These are phyloP conservation scores for Apophysomyces variabilis DNA, from an alignment of 371 early-diverging fungal genomes.

Conservation along the genomic window DNA sequence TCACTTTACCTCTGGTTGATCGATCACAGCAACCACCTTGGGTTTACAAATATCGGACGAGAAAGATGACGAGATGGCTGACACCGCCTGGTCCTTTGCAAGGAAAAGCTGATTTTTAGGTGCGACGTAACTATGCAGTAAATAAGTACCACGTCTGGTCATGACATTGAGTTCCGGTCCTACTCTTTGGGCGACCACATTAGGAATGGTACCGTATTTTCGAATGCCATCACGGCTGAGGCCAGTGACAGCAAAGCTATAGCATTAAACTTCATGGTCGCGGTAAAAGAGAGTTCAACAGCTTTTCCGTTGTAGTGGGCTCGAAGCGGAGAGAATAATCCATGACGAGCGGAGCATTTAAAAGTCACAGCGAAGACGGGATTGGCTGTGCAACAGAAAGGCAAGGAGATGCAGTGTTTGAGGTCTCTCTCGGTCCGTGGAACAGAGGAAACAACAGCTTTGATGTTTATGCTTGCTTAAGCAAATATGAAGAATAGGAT, in stretches of 20 bases:
- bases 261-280: slow-evolving; percentile 27
- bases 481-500: too few species aligned
- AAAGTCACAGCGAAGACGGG: too few species aligned
- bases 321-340: not conserved
- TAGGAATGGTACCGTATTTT: slow-evolving; percentile 24
- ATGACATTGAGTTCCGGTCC: not conserved
- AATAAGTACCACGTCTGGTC: not conserved
- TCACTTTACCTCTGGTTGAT: slow-evolving; percentile 50
- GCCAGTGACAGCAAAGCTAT: slow-evolving; percentile 24
- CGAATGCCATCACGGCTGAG: slow-evolving; percentile 29
- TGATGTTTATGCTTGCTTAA: too few species aligned
- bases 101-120: slow-evolving; percentile 39
- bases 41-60: slow-evolving; percentile 43
- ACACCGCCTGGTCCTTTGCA: slow-evolving; percentile 32
- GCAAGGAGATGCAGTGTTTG: too few species aligned
- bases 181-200: slow-evolving; percentile 33
- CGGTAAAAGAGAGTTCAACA: not conserved
- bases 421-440: too few species aligned
- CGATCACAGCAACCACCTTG: slow-evolving; percentile 44
- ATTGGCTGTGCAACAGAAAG: too few species aligned
- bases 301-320: not conserved
- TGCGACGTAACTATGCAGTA: slow-evolving; percentile 28
- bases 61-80: slow-evolving; percentile 32
- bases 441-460: too few species aligned
- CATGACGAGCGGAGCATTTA: too few species aligned